Conservation (phyloP, 306 rosid species). For the Senna tora region DNA sequence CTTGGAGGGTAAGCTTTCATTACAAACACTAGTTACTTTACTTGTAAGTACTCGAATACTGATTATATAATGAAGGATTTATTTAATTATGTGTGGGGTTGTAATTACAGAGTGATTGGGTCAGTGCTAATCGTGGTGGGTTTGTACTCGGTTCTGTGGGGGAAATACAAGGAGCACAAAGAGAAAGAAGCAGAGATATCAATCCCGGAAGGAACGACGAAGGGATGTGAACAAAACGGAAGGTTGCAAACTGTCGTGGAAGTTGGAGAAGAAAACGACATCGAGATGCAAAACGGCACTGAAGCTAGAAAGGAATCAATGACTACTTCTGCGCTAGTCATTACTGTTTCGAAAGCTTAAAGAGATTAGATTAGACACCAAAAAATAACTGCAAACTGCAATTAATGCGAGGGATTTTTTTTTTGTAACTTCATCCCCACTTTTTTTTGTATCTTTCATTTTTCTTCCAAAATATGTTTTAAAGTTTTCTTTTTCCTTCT, state of each 20-base stretch:
- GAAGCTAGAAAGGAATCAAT: constrained; percentile 33
- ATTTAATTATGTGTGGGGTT: neutral
- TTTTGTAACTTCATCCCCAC: constrained; percentile 36
- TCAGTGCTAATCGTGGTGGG: constrained; percentile 75
- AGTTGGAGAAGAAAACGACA: constrained; percentile 45
- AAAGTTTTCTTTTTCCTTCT: constrained; percentile 13
- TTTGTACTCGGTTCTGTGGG: constrained; percentile 91
- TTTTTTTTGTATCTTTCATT: neutral
- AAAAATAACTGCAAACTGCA: constrained; percentile 14
- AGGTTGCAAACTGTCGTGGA: constrained; percentile 49
- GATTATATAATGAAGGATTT: too few relatives aligned
- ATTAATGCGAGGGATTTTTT: constrained; percentile 31
- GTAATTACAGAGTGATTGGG: constrained; percentile 61
- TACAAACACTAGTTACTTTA: too few relatives aligned
- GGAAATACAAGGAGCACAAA: constrained; percentile 75
- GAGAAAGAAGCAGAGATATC: constrained; percentile 56
- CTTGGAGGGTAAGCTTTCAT: constrained; percentile 83
- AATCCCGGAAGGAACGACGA: constrained; percentile 31
- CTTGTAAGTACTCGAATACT: too few relatives aligned
- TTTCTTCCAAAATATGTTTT: neutral
- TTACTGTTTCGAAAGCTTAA: constrained; percentile 46
- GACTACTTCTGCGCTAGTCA: constrained; percentile 26
- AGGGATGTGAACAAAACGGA: constrained; percentile 39
- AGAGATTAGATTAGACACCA: neutral
- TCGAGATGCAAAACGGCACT: constrained; percentile 53